A percentile compares a stretch with the other conserved stretches of the same genome.
phyloP scores from a whole-genome alignment of 768 basidiomycete species.

The Austroboletus festivus region DNA sequence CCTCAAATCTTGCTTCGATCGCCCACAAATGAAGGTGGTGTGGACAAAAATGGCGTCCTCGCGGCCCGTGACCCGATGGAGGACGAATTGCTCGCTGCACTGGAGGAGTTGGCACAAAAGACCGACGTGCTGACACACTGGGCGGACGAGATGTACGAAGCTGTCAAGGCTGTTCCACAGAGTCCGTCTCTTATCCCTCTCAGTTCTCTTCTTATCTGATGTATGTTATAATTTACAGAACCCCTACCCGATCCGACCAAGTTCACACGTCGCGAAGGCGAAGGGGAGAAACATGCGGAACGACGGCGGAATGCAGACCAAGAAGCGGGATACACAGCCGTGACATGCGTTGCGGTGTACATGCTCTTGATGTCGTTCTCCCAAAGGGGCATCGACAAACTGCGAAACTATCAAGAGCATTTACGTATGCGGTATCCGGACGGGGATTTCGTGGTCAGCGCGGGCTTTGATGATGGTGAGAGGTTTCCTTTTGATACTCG shows the following conservation, averaged over 20 bases:
- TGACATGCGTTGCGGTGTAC: conserved; percentile 85
- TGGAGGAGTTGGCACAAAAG: conserved; percentile 95
- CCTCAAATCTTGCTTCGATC: conserved; percentile 47
- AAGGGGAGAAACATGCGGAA: conserved; percentile 66
- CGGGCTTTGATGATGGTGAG: conserved; percentile 76
- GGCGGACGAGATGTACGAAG: conserved; percentile 93
- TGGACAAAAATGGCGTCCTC: conserved; percentile 13
- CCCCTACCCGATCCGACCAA: conserved; percentile 79
- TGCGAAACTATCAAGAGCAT: conserved; percentile 76
- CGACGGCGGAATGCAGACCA: conserved; percentile 69
- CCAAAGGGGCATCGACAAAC: conserved; percentile 85
- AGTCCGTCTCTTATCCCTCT: conserved; percentile 48
- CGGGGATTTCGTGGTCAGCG: conserved; percentile 70
- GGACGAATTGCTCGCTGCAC: conserved; percentile 69
- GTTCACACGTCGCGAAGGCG: conserved; percentile 67
- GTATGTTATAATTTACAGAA: conserved; percentile 41
- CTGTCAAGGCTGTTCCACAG: conserved; percentile 79
- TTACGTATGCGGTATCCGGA: conserved; percentile 78
- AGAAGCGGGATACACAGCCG: conserved; percentile 79
- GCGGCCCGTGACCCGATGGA: conserved; percentile 66
- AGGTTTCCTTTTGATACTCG: conserved; percentile 3
- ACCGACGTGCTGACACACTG: conserved; percentile 90
- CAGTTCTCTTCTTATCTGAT: conserved; percentile 2
- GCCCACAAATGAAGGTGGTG: conserved; percentile 40
- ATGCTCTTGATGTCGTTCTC: conserved; percentile 91